A percentile compares a stretch with the other conserved stretches of the same genome.
Evolutionary conservation across 23 red algal species (phyloP).

Genomic region (Gracilaria gracilis): DNA sequence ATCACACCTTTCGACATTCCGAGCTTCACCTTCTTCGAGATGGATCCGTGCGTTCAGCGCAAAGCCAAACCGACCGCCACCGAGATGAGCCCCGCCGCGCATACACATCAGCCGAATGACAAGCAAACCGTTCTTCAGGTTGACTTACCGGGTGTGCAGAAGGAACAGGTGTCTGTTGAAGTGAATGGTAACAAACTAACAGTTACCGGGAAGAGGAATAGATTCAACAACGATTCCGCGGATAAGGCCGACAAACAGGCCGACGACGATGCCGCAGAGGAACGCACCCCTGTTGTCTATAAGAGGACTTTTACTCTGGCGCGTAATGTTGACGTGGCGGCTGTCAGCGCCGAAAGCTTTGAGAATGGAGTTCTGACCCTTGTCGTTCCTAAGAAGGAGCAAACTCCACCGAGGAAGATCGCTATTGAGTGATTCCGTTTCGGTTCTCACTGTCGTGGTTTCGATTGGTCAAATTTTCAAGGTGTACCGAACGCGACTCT

Average conservation of each 20-base stretch:
- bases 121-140: background rate
- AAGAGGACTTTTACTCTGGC: constrained; percentile 11
- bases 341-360: constrained; percentile 11
- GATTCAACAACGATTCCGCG: background rate
- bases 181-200: background rate
- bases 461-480: background rate
- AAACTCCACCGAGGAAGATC: background rate
- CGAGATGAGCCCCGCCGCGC: background rate
- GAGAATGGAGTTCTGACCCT: constrained; percentile 1
- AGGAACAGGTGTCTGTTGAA: constrained; percentile 4
- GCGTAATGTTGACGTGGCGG: background rate
- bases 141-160: constrained; percentile 14
- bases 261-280: background rate
- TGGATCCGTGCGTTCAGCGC: background rate
- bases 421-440: background rate
- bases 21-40: background rate
- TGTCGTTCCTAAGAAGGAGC: background rate
- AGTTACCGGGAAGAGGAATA: background rate
- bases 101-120: background rate
- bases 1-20: background rate
- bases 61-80: background rate
- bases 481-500: background rate
- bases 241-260: background rate
- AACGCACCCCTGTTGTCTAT: background rate
- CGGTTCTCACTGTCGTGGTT: background rate